Evolutionary conservation across 495 filamentous ascomycete species (phyloP), one percentile per base, ranked within the genome.

Genomic region (Lasiosphaeriaceae sp.): DNA sequence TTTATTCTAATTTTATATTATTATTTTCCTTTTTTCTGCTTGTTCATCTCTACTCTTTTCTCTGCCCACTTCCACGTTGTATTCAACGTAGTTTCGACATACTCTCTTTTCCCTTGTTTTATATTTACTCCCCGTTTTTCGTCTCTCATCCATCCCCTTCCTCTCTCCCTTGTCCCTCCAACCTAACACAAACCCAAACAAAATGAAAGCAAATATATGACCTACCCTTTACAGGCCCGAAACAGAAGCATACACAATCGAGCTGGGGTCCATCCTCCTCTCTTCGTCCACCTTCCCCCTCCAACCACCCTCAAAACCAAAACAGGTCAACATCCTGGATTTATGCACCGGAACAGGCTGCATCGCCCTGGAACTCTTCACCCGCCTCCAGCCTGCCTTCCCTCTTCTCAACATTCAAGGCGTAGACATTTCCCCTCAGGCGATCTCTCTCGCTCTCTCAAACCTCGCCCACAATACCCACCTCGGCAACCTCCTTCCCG

Each of bases 291-390:
- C 23, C 17, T 26, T 49, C 17, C 58, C 21, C 24, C 20, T 55
- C 49, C 39, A 7, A 39, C 50, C 17, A 59, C 21, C 24, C 20
- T 55, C 49, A 45, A 7, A 7, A 35, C 50, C 58, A 26, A 34
- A 37, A 23, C 57, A 21, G 37, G 58, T 94, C 7, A 80, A 77
- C 26, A 78, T 97, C 21, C 65, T 97, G 2, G 94, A 98, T 69
- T 71, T 96, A 23, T 97, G 94, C 68, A 89, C 90, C 0, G 94
- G 94, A 3, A 90, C 89, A 17, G 94, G 94, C 24, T 97, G 94
- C 70, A 96, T 98, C 57, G 73, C 91, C 0, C 82, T 97, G 9
- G 82, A 89, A 9, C 75, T 96, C 0, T 71, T 83, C 61, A 65
- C 82, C 12, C 77, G 81, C 6, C 78, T 93, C 46, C 54, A 56